Evolutionary conservation across 2,329 filamentous ascomycete genomes (phyloP), one percentile per base, ranked within the genome.

Genomic region (Curvularia lunata): DNA sequence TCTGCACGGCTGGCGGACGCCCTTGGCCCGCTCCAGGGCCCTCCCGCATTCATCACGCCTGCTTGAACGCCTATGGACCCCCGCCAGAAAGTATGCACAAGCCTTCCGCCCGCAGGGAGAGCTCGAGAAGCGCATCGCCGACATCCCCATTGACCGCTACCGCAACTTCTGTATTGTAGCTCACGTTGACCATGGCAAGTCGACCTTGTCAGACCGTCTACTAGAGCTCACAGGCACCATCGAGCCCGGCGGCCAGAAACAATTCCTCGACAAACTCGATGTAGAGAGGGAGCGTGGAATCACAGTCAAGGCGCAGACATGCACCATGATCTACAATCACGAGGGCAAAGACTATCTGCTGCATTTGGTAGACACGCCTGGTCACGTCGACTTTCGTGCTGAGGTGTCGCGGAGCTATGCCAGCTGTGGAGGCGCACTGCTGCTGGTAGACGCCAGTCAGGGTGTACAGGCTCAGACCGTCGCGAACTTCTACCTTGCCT

Each of bases 111-210:
- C 75, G 18, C 76, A 76, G 58, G 74, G 82, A n/a, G 82, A 84
- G 23, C 80, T 89, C 21, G 87, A 89, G 73, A 79, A 81, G 56
- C 82, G 87, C 64, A 92, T 94, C 59, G 82, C 87, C 16, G 86
- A 85, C 5, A 93, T 94, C 53, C 91, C 91, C 2, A 89, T 93
- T 69, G 86, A 90, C 56, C 86, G 91, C 19, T 94, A 85, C 71
- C 89, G 95, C 62, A 99, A 99, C 78, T 99, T 99, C 77, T 99
- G 95, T 79, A 98, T 99, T 71, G 94, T 99, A 50, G 95, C 95
- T 9, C 95, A 99, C 77, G 96, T 99, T 74, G 95, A 99, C 77
- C 95, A 99, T 87, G 95, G 95, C 71, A 99, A 99, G 79, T 96
- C 91, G 74, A 99, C 95, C 4, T 87, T 99, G 52, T 94, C 90